A percentile compares a stretch with the other conserved stretches of the same genome.
phyloP scores from a whole-genome alignment of 192 early-diverging fungal genomes.

The Rhizoclosmatium sp. region DNA sequence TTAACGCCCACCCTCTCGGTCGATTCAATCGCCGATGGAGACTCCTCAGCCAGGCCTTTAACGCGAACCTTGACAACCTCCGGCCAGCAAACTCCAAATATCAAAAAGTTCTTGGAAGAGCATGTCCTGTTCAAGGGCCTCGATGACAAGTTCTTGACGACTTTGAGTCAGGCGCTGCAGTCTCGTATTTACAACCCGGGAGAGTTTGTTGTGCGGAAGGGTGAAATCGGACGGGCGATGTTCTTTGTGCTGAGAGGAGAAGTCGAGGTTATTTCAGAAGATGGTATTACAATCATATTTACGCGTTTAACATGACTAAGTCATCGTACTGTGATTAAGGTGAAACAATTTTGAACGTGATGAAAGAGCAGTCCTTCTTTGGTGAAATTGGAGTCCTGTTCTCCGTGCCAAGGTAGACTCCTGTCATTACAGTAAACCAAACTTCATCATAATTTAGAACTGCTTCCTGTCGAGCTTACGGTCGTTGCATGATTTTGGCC shows the following conservation, averaged over 20 bases:
- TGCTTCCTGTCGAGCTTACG: slow-evolving; percentile 58
- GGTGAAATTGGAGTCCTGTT: slow-evolving; percentile 83
- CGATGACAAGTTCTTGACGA: slow-evolving; percentile 53
- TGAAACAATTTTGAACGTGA: slow-evolving; percentile 58
- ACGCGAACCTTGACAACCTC: not conserved
- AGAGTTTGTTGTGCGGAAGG: slow-evolving; percentile 60
- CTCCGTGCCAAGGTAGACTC: slow-evolving; percentile 63
- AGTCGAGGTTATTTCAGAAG: slow-evolving; percentile 63
- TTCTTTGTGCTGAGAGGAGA: slow-evolving; percentile 62
- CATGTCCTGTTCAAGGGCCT: slow-evolving; percentile 58
- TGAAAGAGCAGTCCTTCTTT: slow-evolving; percentile 76
- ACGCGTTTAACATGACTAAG: not conserved
- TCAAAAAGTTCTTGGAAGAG: slow-evolving; percentile 50
- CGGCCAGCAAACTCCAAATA: slow-evolving; percentile 14
- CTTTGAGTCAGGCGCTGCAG: slow-evolving; percentile 55
- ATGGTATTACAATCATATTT: slow-evolving; percentile 46
- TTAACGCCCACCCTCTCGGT: too few relatives aligned
- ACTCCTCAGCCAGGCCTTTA: not conserved
- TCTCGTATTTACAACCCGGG: slow-evolving; percentile 54
- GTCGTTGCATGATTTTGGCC: slow-evolving; percentile 57
- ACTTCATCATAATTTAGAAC: slow-evolving; percentile 44
- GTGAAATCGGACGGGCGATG: slow-evolving; percentile 65
- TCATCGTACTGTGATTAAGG: slow-evolving; percentile 23
- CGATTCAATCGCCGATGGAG: too few relatives aligned
- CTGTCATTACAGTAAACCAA: not conserved